These are phyloP conservation scores for Botrytis fabae DNA, from an alignment of 2,329 filamentous ascomycete genomes.

Conservation along the genomic window DNA sequence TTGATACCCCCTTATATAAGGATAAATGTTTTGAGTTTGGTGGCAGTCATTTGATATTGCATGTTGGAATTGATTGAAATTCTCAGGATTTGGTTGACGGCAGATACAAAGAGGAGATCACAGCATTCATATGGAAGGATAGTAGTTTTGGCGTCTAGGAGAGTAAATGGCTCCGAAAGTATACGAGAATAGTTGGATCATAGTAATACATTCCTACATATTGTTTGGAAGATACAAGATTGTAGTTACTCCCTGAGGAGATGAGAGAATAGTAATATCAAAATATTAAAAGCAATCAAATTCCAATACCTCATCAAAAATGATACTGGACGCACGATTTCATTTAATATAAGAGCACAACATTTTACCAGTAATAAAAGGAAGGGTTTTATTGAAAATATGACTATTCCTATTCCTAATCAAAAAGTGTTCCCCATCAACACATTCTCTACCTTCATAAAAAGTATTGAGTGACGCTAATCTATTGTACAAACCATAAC, in stretches of 20 bases:
- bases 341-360: not conserved
- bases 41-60: not conserved
- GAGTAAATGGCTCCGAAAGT: not conserved
- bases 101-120: not conserved
- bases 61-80: slow-evolving; percentile 3
- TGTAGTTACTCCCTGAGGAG: slow-evolving; percentile 1
- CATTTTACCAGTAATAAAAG: not conserved
- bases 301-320: not conserved
- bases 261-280: slow-evolving; percentile 3
- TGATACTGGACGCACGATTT: not conserved
- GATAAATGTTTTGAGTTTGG: not conserved
- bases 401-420: not conserved
- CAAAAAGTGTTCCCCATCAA: not conserved
- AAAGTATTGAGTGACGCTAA: not conserved
- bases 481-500: slow-evolving; percentile 12
- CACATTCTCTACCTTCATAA: not conserved
- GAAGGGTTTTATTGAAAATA: not conserved
- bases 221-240: not conserved
- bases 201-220: not conserved
- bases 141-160: not conserved
- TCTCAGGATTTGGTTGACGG: not conserved
- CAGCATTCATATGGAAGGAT: not conserved
- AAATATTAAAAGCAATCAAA: not conserved
- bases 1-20: slow-evolving; percentile 17
- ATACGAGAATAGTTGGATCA: not conserved